phyloP scores from a whole-genome alignment of 495 filamentous ascomycete genomes.

The Parmelia sp. region DNA sequence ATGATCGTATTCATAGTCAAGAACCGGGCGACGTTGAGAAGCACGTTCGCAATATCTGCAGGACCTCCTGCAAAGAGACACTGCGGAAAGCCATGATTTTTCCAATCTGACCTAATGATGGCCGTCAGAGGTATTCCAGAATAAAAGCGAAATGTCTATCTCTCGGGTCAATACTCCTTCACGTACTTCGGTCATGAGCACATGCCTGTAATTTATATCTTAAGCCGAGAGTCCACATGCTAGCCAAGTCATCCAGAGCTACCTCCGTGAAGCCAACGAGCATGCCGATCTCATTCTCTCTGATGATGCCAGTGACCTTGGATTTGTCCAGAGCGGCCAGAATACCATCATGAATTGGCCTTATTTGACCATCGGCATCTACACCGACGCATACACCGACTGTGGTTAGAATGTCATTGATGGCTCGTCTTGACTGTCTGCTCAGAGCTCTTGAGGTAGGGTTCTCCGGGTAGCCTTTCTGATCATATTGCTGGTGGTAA shows the following conservation, averaged over 20 bases:
- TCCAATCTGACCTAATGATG: conserved; percentile 38
- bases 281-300: conserved; percentile 48
- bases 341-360: conserved; percentile 10
- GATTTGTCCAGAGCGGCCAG: conserved; percentile 33
- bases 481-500: conserved; percentile 56
- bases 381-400: conserved; percentile 48
- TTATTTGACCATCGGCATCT: conserved; percentile 34
- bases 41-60: conserved; percentile 27
- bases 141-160: conserved; percentile 45
- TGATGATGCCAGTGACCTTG: conserved; percentile 38
- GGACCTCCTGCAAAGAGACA: conserved; percentile 45
- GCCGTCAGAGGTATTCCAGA: conserved; percentile 36
- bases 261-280: conserved; percentile 41
- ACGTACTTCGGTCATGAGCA: background rate
- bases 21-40: conserved; percentile 3
- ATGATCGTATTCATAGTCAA: background rate
- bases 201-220: conserved; percentile 44
- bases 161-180: conserved; percentile 2
- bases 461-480: conserved; percentile 63
- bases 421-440: conserved; percentile 43
- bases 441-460: conserved; percentile 43
- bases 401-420: conserved; percentile 53
- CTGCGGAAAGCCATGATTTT: conserved; percentile 30
- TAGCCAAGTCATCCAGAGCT: conserved; percentile 39
- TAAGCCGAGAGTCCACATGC: conserved; percentile 41